Percentiles rank a stretch among this genome's conserved stretches.
Conservation (phyloP, 1,284 basidiomycete species). For the Ceratobasidium sp. region DNA sequence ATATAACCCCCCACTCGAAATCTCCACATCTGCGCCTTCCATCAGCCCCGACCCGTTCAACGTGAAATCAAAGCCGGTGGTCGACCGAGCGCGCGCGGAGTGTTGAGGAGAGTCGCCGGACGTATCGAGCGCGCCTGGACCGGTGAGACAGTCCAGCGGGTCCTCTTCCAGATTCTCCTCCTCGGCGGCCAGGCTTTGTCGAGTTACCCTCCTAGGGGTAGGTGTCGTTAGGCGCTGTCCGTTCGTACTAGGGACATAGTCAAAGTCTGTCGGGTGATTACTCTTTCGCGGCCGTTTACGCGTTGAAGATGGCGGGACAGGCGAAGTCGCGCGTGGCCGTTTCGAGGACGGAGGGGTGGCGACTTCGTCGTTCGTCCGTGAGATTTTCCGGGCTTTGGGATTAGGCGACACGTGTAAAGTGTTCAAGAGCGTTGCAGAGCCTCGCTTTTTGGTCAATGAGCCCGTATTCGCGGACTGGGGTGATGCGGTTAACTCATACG, state of each 20-base stretch:
- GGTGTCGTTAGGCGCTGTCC: background rate
- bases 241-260: background rate
- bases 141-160: constrained; percentile 28
- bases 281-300: constrained; percentile 25
- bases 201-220: background rate
- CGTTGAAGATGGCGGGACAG: background rate
- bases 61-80: constrained; percentile 18
- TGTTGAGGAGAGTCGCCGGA: constrained; percentile 2
- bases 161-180: constrained; percentile 10
- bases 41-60: constrained; percentile 13
- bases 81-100: constrained; percentile 17
- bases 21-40: background rate
- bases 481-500: background rate
- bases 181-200: background rate
- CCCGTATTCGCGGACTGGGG: background rate
- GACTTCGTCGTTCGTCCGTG: background rate
- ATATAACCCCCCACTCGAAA: constrained; percentile 37
- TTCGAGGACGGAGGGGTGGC: background rate
- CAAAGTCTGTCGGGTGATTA: constrained; percentile 11
- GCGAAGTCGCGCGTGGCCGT: constrained; percentile 22
- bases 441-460: constrained; percentile 10
- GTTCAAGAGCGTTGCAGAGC: background rate
- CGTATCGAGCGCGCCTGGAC: constrained; percentile 3
- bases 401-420: constrained; percentile 16
- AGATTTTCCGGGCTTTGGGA: constrained; percentile 32